Base-by-base conservation (phyloP, 176 grass and related monocot genomes). In the Triticum turgidum region DNA sequence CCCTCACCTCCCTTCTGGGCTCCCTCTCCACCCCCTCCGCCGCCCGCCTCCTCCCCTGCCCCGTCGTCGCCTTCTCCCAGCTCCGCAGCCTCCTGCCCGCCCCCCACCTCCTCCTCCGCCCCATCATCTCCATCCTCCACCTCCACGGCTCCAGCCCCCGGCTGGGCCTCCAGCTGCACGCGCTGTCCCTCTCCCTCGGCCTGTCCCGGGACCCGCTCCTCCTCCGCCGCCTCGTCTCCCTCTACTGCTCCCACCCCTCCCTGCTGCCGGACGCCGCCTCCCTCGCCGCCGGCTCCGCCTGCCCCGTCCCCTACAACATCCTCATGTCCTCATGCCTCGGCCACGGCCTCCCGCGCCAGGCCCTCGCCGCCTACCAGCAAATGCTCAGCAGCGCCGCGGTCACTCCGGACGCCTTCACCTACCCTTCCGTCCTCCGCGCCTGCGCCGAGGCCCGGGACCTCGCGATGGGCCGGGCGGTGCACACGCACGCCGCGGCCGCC, bases 391-490 rank as follows among this genome's bases (percentile, higher is more conserved):
- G 30, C 29, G 49, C 47, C 65, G 89, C 89, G 17, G 0, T 63
- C 71, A 0, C 54, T 3, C 87, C 84, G 0, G 89, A 94, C 67
- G 41, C 34, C 69, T 94, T 94, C 84, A 91, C 89, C 3, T 94
- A 94, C 76, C 87, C 89, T 11, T 83, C 89, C 34, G 84, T 91
- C 17, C 87, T 94, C 25, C 85, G 84, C 41, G 86, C 89, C 61
- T 94, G 92, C 69, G 92, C 86, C 25, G 87, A 89, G 39, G 29
- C 85, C 39, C 5, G 45, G 8, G 64, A 94, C 68, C 73, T 89
- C 42, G 71, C 61, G 9, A 63, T 82, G 2, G 89, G 92, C 8
- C 78, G 76, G 70, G 87, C 67, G 18, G 81, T 94, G 17, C 92
- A 91, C 78, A 11, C 9, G 27, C 72, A 81, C 0, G 78, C 85